Evolutionary conservation across 768 basidiomycete genomes (phyloP), one percentile per base, ranked within the genome.

Genomic region (Panellus pusillus): DNA sequence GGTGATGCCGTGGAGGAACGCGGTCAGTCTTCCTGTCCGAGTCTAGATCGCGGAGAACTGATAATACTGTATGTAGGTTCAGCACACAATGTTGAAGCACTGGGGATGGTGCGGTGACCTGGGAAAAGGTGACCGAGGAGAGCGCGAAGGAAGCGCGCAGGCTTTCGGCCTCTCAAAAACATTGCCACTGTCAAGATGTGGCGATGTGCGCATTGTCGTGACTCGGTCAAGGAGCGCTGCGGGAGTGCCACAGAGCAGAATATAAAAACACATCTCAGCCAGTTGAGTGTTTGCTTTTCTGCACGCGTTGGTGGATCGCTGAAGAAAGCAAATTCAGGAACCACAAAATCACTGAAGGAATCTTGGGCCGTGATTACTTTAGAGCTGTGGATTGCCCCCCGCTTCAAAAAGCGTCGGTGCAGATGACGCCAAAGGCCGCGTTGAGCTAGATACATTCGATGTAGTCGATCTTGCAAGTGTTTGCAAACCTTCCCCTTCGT

Each of bases 1-100:
- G 12, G 66, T 71, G 9, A 64, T 64, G 63, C 56, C 63, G 9
- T 74, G 72, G 72, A 59, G 71, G 11, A 65, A 63, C 38, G 70
- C 71, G 31, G 72, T 72, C 28, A 39, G 71, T 63, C 20, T 17
- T 28, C 17, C 41, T 14, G 12, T 12, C 12, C 14, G n/a, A 19
- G 31, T 39, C 24, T 40, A 5, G n/a, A 9, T 8, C 9, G 14
- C n/a, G 27, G 12, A 3, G 27, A 20, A 27, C 27, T 18, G 15
- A 31, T 41, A 19, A 24, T 51, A 18, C 29, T 53, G 20, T 27
- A 9, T 35, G 18, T 42, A 73, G 72, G 70, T 73, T 6, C 62
- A 67, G 35, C 72, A 73, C 38, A 65, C 61, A 31, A 47, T 73
- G 42, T 61, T 63, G 19, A 57, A 61, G 5, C 72, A 73, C 47